Evolutionary conservation across 1,284 basidiomycete species (phyloP), one percentile per base, ranked within the genome.

Genomic region (Apiotrichum gamsii): DNA sequence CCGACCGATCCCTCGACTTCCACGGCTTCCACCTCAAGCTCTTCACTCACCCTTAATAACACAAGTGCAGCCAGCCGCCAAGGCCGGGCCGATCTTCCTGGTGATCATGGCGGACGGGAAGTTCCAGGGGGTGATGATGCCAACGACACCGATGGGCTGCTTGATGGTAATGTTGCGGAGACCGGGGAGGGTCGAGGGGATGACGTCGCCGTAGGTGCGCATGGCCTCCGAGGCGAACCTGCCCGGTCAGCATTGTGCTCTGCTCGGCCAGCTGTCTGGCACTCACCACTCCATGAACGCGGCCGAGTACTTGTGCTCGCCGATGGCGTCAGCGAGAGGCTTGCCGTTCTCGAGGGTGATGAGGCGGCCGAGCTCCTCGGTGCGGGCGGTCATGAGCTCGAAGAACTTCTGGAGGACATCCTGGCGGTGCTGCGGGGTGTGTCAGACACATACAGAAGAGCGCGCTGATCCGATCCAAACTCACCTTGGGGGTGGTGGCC

Each of bases 21-120:
- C n/a, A n/a, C n/a, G n/a, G n/a, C n/a, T n/a, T n/a, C n/a, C n/a
- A n/a, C n/a, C n/a, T n/a, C n/a, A n/a, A n/a, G n/a, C n/a, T n/a
- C n/a, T n/a, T n/a, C n/a, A n/a, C n/a, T n/a, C n/a, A n/a, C n/a
- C 90, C 67, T 98, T 97, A 70, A 96, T 83, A 47, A 98, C 91
- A 3, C 83, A 79, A 0, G 93, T 95, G 72, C 94, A 97, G 25
- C 94, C 94, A 20, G 90, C 91, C 8, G 90, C 87, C 10, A 97
- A 80, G 1, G 78, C 78, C 1, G 78, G 75, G 3, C 67, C 75
- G 23, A 77, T 60, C 63, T 79, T 79, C 31, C 77, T 69, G 0
- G 75, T 76, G 57, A 79, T 75, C 76, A 94, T 94, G 0, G 88
- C 89, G 29, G 39, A 35, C 14, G 41, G 36, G 35, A 41, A 54